phyloP scores from a whole-genome alignment of 768 basidiomycete genomes.

The Pisolithus orientalis region DNA sequence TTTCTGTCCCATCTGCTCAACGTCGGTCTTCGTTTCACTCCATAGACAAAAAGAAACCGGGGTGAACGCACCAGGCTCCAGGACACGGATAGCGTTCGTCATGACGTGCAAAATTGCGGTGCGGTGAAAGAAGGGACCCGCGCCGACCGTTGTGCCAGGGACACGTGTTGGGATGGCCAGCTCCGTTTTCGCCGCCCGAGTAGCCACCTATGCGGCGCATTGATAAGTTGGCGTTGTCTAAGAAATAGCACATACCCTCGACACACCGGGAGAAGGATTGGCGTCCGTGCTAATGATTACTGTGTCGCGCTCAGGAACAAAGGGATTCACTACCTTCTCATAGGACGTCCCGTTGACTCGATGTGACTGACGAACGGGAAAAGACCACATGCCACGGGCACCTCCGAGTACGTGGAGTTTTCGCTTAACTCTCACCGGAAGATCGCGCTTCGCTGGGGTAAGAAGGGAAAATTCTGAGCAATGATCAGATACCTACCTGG shows the following conservation, averaged over 20 bases:
- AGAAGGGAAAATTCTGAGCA: not conserved
- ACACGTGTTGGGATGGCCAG: slow-evolving; percentile 67
- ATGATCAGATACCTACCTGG: slow-evolving; percentile 42
- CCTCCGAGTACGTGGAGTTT: slow-evolving; percentile 76
- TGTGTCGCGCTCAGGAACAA: slow-evolving; percentile 52
- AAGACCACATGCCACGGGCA: slow-evolving; percentile 77
- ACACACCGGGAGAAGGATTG: slow-evolving; percentile 74
- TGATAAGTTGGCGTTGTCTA: not conserved
- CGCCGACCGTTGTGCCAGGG: slow-evolving; percentile 74
- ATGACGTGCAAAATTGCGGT: slow-evolving; percentile 85
- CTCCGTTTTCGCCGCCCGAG: slow-evolving; percentile 52
- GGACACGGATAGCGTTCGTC: slow-evolving; percentile 70
- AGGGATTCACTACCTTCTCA: slow-evolving; percentile 43
- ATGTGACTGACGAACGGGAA: slow-evolving; percentile 68
- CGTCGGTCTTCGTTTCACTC: not conserved
- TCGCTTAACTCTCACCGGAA: slow-evolving; percentile 67
- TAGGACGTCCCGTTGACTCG: slow-evolving; percentile 55
- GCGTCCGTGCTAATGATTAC: slow-evolving; percentile 83
- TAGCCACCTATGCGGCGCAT: slow-evolving; percentile 50
- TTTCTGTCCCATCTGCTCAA: slow-evolving; percentile 68
- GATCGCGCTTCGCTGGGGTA: slow-evolving; percentile 49
- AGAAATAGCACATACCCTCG: slow-evolving; percentile 51
- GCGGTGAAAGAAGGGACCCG: slow-evolving; percentile 79
- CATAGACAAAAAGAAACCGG: not conserved
- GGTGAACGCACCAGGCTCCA: slow-evolving; percentile 65